Evolutionary conservation across 305 asterid genomes (phyloP).

Genomic region (Solanum hybrid): DNA sequence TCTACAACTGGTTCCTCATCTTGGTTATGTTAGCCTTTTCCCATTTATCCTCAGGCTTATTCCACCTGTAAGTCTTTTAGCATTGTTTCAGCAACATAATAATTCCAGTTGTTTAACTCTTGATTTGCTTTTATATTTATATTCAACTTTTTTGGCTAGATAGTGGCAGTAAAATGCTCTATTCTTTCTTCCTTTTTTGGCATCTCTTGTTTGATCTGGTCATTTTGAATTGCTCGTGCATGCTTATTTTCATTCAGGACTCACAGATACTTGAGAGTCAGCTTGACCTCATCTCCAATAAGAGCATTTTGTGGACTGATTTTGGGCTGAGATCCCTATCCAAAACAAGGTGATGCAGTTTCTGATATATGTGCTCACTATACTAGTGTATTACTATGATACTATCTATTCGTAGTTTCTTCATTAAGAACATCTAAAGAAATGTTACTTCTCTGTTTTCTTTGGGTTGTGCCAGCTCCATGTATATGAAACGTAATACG

Average conservation of each 20-base stretch:
- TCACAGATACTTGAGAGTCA: constrained; percentile 81
- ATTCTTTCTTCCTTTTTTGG: neutral
- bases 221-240: neutral
- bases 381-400: neutral
- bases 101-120: neutral
- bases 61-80: constrained; percentile 74
- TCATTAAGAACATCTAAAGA: neutral
- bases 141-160: neutral
- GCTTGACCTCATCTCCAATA: constrained; percentile 76
- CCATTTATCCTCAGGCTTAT: constrained; percentile 88
- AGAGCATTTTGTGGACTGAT: constrained; percentile 70
- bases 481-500: constrained; percentile 91
- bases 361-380: neutral
- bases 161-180: neutral
- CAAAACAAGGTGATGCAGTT: constrained; percentile 60
- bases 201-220: neutral
- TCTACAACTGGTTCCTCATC: constrained; percentile 77
- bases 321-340: constrained; percentile 88
- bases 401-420: neutral
- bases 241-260: constrained; percentile 29
- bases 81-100: neutral
- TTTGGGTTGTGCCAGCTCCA: constrained; percentile 42
- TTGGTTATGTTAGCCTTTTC: constrained; percentile 94
- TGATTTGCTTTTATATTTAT: neutral
- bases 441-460: neutral